Evolutionary conservation across 805 yeast genomes (phyloP).

Genomic region (Suhomyces vadensis): DNA sequence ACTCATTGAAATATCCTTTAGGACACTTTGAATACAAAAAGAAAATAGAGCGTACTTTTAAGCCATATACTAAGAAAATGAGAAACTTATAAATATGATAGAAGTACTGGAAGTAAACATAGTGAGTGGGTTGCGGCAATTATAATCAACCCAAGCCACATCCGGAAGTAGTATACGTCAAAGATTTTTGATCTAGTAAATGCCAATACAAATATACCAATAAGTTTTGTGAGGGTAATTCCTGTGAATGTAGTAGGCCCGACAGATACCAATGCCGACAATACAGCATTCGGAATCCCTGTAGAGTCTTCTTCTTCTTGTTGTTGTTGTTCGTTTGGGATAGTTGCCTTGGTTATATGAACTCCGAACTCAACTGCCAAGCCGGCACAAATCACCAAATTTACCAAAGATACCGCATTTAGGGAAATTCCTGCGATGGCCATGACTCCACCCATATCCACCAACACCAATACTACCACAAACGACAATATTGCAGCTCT

Average conservation of each 20-base stretch:
- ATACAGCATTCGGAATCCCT: constrained; percentile 25
- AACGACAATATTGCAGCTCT: constrained; percentile 54
- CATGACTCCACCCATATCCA: constrained; percentile 81
- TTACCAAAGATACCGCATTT: constrained; percentile 88
- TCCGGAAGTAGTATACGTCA: constrained; percentile 87
- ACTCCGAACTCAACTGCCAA: constrained; percentile 91
- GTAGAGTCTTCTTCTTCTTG: not conserved
- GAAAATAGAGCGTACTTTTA: no score
- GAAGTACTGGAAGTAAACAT: constrained; percentile 72
- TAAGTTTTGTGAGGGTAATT: constrained; percentile 82
- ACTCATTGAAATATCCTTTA: no score
- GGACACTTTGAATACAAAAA: no score
- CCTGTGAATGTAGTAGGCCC: constrained; percentile 93
- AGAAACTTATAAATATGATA: constrained; percentile 27
- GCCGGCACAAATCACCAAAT: constrained; percentile 89
- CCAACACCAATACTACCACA: constrained; percentile 63
- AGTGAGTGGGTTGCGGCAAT: constrained; percentile 80
- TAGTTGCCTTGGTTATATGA: constrained; percentile 78
- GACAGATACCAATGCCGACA: constrained; percentile 67
- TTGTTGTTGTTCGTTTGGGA: not conserved
- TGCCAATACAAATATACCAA: constrained; percentile 85
- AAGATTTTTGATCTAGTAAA: constrained; percentile 87
- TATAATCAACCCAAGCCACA: constrained; percentile 84
- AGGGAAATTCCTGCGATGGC: constrained; percentile 70
- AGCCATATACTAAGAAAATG: no score